Evolutionary conservation across 331 rosid species (phyloP), one percentile per base, ranked within the genome.

Genomic region (Phaseolus coccineus): DNA sequence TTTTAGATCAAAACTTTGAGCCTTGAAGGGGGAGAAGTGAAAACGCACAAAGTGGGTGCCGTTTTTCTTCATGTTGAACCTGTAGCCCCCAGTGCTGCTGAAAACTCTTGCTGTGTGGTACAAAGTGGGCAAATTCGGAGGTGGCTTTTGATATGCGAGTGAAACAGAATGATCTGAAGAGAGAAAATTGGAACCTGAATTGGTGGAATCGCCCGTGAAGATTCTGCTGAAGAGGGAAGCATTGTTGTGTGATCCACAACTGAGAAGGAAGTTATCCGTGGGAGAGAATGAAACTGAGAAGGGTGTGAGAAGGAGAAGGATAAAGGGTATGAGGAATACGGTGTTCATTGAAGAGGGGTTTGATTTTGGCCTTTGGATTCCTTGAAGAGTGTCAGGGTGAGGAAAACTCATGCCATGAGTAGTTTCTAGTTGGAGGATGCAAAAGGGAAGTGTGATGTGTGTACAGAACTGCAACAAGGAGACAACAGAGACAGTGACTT

Each of bases 51-150:
- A 83, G 78, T 93, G 93, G 24, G 81, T 86, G 79, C 97, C 99
- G 33, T 85, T 88, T 86, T 77, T 82, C 84, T 83, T 91, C 86
- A 88, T 80, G 83, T 37, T 75, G 89, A 91, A 96, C 52, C 39
- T 82, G 89, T 93, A 96, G 73, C 80, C 79, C 46, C 88, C 92
- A 25, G 65, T 47, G 59, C 47, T 51, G 19, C 80, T 83, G 91
- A 96, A 96, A 80, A 93, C 92, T 87, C 97, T 89, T 3, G 99
- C 98, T 19, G 95, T 89, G 37, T 71, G 82, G 84, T 93, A 96
- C 82, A 93, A 52, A 59, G 80, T 0, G 0, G 90, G 75, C 7
- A 85, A 87, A 57, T 69, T 83, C 9, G 77, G 80, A 85, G 90
- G 74, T 65, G 96, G 93, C 81, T 83, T 88, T 63, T 66, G 89